Conservation (phyloP, 202 grass and related monocot species). For the Alloteropsis angusta region DNA sequence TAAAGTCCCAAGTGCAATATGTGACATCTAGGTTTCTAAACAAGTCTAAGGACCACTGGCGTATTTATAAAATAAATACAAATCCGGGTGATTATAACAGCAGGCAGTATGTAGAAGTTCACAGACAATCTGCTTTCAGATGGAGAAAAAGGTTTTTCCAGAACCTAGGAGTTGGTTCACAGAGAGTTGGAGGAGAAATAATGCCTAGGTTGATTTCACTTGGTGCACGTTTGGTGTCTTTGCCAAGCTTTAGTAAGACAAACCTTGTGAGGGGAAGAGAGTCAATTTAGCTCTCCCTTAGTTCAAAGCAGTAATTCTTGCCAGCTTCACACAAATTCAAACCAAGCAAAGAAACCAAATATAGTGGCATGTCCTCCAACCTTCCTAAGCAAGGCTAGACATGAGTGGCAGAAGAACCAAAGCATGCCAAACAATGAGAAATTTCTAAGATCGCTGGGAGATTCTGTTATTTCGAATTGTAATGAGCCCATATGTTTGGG, state of each 20-base stretch:
- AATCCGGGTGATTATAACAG: not conserved
- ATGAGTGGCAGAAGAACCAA: not conserved
- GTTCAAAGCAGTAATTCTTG: not conserved
- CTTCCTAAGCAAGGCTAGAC: not conserved
- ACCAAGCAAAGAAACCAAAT: not conserved
- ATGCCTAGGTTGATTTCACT: not conserved
- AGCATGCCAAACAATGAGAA: not conserved
- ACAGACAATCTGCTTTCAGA: not conserved
- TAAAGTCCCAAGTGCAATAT: not conserved
- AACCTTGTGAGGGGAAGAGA: not conserved
- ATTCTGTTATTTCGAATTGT: not conserved
- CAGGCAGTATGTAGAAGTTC: not conserved
- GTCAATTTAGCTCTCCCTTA: not conserved
- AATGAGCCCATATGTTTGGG: not conserved
- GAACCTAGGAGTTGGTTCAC: not conserved
- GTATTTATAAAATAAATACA: not conserved
- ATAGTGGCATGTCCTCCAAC: not conserved
- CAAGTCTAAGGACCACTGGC: too few species aligned
- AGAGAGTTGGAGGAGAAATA: not conserved
- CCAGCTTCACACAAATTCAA: not conserved
- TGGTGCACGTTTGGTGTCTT: not conserved
- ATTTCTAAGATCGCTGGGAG: not conserved
- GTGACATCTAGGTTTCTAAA: too few species aligned
- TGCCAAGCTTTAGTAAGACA: not conserved
- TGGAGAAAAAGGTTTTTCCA: not conserved